Evolutionary conservation across 1,284 basidiomycete species (phyloP).

Genomic region (Cryptococcus amylolentus): DNA sequence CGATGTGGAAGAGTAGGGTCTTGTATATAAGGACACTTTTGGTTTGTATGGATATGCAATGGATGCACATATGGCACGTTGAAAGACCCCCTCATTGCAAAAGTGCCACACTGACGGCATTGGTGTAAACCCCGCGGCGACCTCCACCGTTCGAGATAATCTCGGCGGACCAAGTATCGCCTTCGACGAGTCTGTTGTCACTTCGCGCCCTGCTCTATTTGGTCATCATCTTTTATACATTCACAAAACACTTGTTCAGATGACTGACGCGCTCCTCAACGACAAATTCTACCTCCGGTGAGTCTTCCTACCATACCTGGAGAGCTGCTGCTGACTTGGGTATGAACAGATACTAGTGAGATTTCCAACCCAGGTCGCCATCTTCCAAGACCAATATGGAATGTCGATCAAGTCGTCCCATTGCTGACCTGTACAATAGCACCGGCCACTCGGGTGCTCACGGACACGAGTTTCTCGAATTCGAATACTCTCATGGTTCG

Average conservation of each 20-base stretch:
- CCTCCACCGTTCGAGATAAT: neutral
- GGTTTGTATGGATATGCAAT: neutral
- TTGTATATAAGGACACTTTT: neutral
- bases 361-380: slow-evolving; percentile 15
- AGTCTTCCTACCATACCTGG: neutral
- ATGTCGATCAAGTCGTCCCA: neutral
- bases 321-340: slow-evolving; percentile 7
- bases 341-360: slow-evolving; percentile 75
- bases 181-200: neutral
- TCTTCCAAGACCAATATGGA: neutral
- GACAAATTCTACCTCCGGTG: slow-evolving; percentile 82
- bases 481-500: slow-evolving; percentile 85
- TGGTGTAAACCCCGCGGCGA: neutral
- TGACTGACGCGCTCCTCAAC: slow-evolving; percentile 44
- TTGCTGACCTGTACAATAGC: slow-evolving; percentile 51
- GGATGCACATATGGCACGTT: neutral
- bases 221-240: neutral
- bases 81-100: neutral
- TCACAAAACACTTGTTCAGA: slow-evolving; percentile 3
- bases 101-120: slow-evolving; percentile 5
- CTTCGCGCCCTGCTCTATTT: neutral
- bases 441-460: slow-evolving; percentile 94
- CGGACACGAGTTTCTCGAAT: slow-evolving; percentile 97
- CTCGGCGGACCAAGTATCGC: neutral
- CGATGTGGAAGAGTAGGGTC: slow-evolving; percentile 1